A percentile compares a stretch with the other conserved stretches of the same genome.
phyloP scores from a whole-genome alignment of 805 yeast genomes.

The Metschnikowia kofuensis region DNA sequence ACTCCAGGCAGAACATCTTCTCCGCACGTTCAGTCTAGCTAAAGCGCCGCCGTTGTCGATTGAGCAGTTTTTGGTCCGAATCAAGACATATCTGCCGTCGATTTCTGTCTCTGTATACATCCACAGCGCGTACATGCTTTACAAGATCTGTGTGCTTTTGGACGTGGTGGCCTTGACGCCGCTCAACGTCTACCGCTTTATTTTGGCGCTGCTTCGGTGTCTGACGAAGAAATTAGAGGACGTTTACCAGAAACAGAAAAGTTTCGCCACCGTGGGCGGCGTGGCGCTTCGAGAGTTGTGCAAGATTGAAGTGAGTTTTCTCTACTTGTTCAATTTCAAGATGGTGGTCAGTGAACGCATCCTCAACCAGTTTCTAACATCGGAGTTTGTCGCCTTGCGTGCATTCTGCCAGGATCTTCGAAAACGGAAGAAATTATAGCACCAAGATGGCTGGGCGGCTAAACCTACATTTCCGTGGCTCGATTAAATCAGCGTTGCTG shows the following conservation, averaged over 20 bases:
- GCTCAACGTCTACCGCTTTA: constrained; percentile 38
- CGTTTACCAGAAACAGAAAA: constrained; percentile 40
- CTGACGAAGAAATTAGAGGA: constrained; percentile 44
- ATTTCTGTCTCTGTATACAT: constrained; percentile 38
- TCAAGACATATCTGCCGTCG: constrained; percentile 39
- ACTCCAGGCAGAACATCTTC: constrained; percentile 27
- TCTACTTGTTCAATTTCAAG: constrained; percentile 49
- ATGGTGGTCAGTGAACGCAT: constrained; percentile 40
- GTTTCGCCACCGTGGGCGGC: constrained; percentile 45
- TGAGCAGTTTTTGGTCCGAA: constrained; percentile 34
- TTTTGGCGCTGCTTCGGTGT: constrained; percentile 38
- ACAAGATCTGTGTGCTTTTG: constrained; percentile 32
- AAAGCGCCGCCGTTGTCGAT: constrained; percentile 35
- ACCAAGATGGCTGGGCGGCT: too few species aligned
- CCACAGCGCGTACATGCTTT: constrained; percentile 38
- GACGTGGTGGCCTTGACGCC: constrained; percentile 32
- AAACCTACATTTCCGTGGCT: too few species aligned
- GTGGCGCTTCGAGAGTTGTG: constrained; percentile 43
- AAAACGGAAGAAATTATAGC: constrained; percentile 2
- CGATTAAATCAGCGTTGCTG: too few species aligned
- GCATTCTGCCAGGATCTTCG: constrained; percentile 18
- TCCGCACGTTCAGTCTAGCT: constrained; percentile 32
- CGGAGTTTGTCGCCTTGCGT: constrained; percentile 31
- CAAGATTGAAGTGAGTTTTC: constrained; percentile 48
- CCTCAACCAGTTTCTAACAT: constrained; percentile 30